phyloP scores from a whole-genome alignment of 1,284 basidiomycete genomes.

The Heliocybe sulcata region DNA sequence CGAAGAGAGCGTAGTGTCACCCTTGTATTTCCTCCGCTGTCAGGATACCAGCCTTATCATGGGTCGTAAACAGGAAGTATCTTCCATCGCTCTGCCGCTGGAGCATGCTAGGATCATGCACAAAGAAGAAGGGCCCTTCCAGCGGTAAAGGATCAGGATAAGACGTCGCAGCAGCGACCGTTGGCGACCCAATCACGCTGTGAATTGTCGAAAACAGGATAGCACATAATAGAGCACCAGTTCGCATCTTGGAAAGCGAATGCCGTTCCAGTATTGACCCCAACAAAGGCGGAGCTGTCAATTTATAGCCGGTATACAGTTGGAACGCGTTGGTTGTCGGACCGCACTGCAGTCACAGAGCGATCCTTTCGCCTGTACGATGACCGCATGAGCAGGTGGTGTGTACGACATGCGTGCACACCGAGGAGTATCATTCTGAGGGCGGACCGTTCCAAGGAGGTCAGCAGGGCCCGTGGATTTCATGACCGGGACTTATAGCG shows the following conservation, averaged over 20 bases:
- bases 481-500: not conserved
- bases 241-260: not conserved
- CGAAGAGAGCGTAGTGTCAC: conserved; percentile 6
- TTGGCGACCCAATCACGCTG: not conserved
- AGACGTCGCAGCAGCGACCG: not conserved
- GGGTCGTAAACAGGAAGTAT: conserved; percentile 15
- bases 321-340: not conserved
- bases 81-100: conserved; percentile 10
- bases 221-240: not conserved
- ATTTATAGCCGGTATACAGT: not conserved
- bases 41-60: conserved; percentile 12
- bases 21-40: conserved; percentile 14
- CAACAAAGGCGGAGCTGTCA: not conserved
- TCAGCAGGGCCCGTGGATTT: not conserved
- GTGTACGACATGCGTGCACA: not conserved
- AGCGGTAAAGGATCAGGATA: conserved; percentile 13
- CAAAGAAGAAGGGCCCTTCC: conserved; percentile 8
- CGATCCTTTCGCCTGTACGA: not conserved
- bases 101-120: conserved; percentile 14
- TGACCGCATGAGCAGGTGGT: not conserved
- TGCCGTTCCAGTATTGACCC: not conserved
- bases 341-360: not conserved
- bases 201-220: not conserved
- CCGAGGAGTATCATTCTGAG: not conserved
- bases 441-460: not conserved